A percentile compares a stretch with the other conserved stretches of the same genome.
These are phyloP conservation scores for Piromyces finnis DNA, from an alignment of 192 early-diverging fungal species.

Conservation along the genomic window DNA sequence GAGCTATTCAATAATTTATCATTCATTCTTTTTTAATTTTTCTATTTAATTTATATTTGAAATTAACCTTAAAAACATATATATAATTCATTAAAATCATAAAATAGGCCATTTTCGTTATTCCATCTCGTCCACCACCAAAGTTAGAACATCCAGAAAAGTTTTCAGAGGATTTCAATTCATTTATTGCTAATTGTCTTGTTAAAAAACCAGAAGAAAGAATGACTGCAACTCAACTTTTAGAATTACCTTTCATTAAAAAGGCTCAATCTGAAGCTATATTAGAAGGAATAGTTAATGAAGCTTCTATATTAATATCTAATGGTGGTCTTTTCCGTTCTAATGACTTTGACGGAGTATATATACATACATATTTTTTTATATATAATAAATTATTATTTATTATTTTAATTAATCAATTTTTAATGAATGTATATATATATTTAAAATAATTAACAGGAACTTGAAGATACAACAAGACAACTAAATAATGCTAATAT, in stretches of 20 bases:
- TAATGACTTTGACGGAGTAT: not conserved
- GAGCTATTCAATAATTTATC: too few relatives aligned
- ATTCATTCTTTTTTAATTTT: too few relatives aligned
- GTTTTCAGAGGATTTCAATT: slow-evolving; percentile 20
- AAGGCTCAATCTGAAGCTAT: not conserved
- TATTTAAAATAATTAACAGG: too few relatives aligned
- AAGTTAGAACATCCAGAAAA: slow-evolving; percentile 18
- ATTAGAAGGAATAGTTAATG: not conserved
- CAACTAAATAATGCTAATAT: too few relatives aligned
- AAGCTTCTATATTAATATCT: not conserved
- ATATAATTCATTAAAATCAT: too few relatives aligned
- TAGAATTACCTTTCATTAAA: slow-evolving; percentile 5
- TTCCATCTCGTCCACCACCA: slow-evolving; percentile 40
- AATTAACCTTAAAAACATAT: too few relatives aligned
- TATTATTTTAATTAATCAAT: too few relatives aligned
- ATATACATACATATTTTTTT: too few relatives aligned
- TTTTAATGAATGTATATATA: too few relatives aligned
- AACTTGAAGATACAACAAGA: too few relatives aligned
- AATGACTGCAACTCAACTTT: slow-evolving; percentile 21
- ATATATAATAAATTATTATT: too few relatives aligned
- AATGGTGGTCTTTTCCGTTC: not conserved
- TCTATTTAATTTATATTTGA: too few relatives aligned
- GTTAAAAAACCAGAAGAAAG: slow-evolving; percentile 31
- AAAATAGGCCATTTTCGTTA: slow-evolving; percentile 33
- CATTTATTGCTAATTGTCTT: slow-evolving; percentile 32